Percentiles rank a stretch among this genome's conserved stretches.
phyloP scores from a whole-genome alignment of 495 filamentous ascomycete genomes.

The Xylaria flabelliformis region DNA sequence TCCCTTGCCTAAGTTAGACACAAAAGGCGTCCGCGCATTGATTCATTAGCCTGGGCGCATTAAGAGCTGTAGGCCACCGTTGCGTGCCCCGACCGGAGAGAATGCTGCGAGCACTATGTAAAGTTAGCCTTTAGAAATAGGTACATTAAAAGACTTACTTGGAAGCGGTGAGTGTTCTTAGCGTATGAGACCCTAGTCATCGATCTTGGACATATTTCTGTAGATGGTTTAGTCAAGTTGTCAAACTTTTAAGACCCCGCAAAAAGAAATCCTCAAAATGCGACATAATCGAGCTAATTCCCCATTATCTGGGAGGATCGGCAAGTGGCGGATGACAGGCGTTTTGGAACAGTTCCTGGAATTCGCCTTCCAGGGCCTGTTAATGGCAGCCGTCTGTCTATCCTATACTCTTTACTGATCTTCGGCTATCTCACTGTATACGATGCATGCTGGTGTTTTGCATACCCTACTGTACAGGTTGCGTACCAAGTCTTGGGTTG shows the following conservation, averaged over 20 bases:
- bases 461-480: background rate
- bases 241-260: constrained; percentile 7
- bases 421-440: background rate
- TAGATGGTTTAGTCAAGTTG: constrained; percentile 6
- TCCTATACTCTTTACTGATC: background rate
- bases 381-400: background rate
- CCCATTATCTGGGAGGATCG: constrained; percentile 15
- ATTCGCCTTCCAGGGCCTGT: background rate
- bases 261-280: constrained; percentile 3
- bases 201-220: background rate
- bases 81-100: background rate
- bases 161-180: constrained; percentile 13
- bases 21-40: constrained; percentile 22
- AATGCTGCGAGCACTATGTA: background rate
- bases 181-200: constrained; percentile 10
- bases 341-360: background rate
- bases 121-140: background rate
- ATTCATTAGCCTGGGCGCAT: background rate
- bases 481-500: background rate
- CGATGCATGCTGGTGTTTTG: background rate
- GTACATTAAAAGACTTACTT: constrained; percentile 1
- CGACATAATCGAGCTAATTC: background rate
- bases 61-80: background rate
- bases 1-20: constrained; percentile 23
- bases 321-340: background rate